phyloP scores from a whole-genome alignment of 1,284 basidiomycete genomes.

The Tylopilus orsonianus region DNA sequence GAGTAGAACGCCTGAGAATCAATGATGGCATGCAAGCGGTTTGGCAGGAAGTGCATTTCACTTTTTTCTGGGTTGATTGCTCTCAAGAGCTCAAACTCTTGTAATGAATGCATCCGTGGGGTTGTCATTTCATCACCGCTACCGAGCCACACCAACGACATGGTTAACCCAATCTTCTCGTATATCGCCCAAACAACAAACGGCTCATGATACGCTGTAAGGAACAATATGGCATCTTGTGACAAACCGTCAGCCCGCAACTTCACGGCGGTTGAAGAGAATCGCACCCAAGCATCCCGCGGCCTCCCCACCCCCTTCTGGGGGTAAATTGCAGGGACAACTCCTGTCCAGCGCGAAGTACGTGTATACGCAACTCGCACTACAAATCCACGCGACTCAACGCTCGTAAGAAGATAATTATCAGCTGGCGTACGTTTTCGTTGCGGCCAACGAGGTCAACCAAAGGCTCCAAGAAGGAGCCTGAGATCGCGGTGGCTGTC shows the following conservation, averaged over 20 bases:
- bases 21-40: too few relatives aligned
- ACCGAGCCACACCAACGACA: not conserved
- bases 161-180: not conserved
- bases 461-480: constrained; percentile 62
- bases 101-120: not conserved
- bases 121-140: not conserved
- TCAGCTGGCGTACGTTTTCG: constrained; percentile 64
- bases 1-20: too few relatives aligned
- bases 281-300: constrained; percentile 78
- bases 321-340: constrained; percentile 52
- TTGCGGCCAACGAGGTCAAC: constrained; percentile 67
- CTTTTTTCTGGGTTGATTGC: not conserved
- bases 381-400: constrained; percentile 22
- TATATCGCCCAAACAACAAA: not conserved
- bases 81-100: not conserved
- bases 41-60: too few relatives aligned
- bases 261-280: not conserved
- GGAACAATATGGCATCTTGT: constrained; percentile 76
- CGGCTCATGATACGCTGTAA: constrained; percentile 28
- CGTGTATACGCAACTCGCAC: constrained; percentile 51
- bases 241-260: constrained; percentile 3
- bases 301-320: constrained; percentile 67
- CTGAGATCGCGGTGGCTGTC: constrained; percentile 49
- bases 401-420: not conserved
- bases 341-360: constrained; percentile 39